These are phyloP conservation scores for Osmozyma mogii DNA, from an alignment of 805 yeast species.

Conservation along the genomic window DNA sequence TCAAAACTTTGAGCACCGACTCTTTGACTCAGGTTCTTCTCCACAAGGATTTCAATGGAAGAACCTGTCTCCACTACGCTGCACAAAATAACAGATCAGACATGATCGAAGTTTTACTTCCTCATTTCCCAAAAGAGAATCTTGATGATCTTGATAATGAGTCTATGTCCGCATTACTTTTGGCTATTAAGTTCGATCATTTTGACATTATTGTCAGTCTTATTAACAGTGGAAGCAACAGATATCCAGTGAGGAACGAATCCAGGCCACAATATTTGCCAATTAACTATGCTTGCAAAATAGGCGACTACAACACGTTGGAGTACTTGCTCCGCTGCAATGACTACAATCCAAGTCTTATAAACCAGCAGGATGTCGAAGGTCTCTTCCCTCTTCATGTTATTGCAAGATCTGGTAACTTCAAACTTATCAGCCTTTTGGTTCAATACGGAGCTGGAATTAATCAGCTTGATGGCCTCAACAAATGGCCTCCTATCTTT, in stretches of 20 bases:
- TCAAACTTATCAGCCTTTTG: slow-evolving; percentile 57
- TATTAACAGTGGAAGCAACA: slow-evolving; percentile 26
- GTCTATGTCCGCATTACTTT: slow-evolving; percentile 73
- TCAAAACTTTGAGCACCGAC: slow-evolving; percentile 14
- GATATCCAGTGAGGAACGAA: slow-evolving; percentile 38
- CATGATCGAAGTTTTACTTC: slow-evolving; percentile 35
- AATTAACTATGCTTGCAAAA: slow-evolving; percentile 80
- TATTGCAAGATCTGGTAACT: slow-evolving; percentile 77
- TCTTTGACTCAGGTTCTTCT: slow-evolving; percentile 17
- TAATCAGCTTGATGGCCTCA: slow-evolving; percentile 73
- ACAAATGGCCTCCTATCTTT: slow-evolving; percentile 90
- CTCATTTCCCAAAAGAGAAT: slow-evolving; percentile 25
- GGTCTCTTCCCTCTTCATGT: slow-evolving; percentile 85
- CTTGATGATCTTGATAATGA: slow-evolving; percentile 57
- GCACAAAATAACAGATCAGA: slow-evolving; percentile 46
- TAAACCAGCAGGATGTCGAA: slow-evolving; percentile 69
- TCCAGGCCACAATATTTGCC: slow-evolving; percentile 61
- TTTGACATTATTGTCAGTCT: slow-evolving; percentile 31
- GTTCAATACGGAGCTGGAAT: slow-evolving; percentile 66
- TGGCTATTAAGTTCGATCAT: slow-evolving; percentile 68
- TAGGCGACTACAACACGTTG: slow-evolving; percentile 68
- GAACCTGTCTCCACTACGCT: slow-evolving; percentile 84
- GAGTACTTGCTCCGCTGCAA: slow-evolving; percentile 46
- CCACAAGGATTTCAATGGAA: slow-evolving; percentile 57
- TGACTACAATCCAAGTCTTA: slow-evolving; percentile 14